Evolutionary conservation across 73 alveolate genomes (phyloP).

Genomic region (Paramecium primaurelia): DNA sequence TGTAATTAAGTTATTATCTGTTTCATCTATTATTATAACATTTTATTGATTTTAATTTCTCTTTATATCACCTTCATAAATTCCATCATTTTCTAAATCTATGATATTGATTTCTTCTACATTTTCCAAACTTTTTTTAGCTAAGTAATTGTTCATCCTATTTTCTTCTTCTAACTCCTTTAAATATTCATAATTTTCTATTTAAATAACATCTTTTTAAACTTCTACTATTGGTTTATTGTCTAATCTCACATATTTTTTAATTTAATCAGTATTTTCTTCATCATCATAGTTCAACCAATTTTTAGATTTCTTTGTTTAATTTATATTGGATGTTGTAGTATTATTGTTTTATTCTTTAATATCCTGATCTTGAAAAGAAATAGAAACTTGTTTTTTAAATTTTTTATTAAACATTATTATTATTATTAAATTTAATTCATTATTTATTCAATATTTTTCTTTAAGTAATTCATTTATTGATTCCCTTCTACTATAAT

Average conservation of each 20-base stretch:
- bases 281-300: not conserved
- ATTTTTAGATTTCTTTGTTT: not conserved
- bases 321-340: not conserved
- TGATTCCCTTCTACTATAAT: not conserved
- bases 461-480: not conserved
- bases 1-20: not conserved
- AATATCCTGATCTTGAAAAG: not conserved
- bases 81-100: conserved; percentile 10
- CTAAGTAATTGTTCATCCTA: not conserved
- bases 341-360: not conserved
- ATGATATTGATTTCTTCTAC: not conserved
- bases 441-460: not conserved
- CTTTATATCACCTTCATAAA: not conserved
- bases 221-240: not conserved
- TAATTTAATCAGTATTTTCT: not conserved
- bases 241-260: not conserved
- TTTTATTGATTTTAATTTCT: not conserved
- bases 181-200: not conserved
- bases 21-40: not conserved
- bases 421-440: not conserved
- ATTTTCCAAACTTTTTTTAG: not conserved
- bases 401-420: not conserved
- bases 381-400: not conserved
- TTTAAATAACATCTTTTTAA: not conserved
- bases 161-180: not conserved